Base-by-base conservation (phyloP, 1,284 basidiomycete species). In the Moesziomyces parantarcticus region DNA sequence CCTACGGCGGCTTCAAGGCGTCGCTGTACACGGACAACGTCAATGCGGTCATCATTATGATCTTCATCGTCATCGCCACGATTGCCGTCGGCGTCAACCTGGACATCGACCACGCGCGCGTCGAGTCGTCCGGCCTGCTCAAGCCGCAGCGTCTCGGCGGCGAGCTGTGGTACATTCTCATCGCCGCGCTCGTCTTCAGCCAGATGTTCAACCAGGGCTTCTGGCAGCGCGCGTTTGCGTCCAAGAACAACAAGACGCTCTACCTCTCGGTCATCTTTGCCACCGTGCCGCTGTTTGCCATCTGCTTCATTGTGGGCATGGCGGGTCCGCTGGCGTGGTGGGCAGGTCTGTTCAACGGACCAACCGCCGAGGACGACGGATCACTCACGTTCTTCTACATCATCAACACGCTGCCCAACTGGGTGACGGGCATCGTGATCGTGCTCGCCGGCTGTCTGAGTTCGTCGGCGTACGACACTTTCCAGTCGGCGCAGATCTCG, bases 201-300 rank as follows among this genome's bases (percentile, higher is more conserved):
- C 81, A 83, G 54, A 82, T 84, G 80, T 81, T 84, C 69, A 82
- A 84, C 69, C 81, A 83, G 59, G 82, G 83, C 41, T 83, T 81
- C 64, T 83, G 83, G 82, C 83, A 84, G 58, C 78, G 83, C 20
- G 79, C 80, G 20, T 84, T 83, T 58, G 82, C 83, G 0, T 78
- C 81, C 16, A 80, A 77, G 72, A 63, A 75, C 61, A 75, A 84
- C 65, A 64, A 55, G 48, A 75, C 76, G 21, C 75, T 84, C 22
- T 81, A 79, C 56, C 39, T 67, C 5, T 82, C 79, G 48, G 83
- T 81, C 50, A 53, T 55, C 20, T 66, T 78, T 34, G 83, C 83
- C 26, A 77, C 78, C 23, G 14, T 78, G 20, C 78, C 79, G 18
- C 73, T 84, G 20, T 84, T 83, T 46, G 77, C 76, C 39, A 79